Base-by-base conservation (phyloP, 441 rosid genomes). In the Arabidopsis hybrid region DNA sequence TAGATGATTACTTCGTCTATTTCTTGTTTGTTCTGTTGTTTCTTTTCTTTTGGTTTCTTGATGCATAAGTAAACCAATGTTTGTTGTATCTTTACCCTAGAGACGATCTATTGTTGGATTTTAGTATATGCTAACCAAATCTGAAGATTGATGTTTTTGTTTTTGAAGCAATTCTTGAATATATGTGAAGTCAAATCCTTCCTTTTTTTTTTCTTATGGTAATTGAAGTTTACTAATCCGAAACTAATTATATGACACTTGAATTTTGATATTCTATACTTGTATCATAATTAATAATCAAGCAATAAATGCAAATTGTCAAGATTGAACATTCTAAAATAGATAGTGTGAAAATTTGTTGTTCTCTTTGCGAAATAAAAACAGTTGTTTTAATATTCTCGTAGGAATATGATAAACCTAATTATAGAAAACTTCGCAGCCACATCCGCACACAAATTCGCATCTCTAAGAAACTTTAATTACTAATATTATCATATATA, bases 381-480 rank as follows among this genome's bases (percentile, higher is more conserved):
- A 21, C 26, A 21, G 26, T 0, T 21, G 26, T 21, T 21, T 21
- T 21, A 21, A 21, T 21, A 0, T 21, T 21, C 26, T 21, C 26
- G 26, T 21, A 21, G 0, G 26, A 21, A 21, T 21, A 21, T 21
- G 26, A 0, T 21, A 21, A 21, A 21, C 26, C 26, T 21, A 21
- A 21, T 21, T 21, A 21, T 21, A 52, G 60, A 18, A 65, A 65
- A 50, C 12, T 51, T 51, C n/a, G 50, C 50, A 52, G 50, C 26
- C 26, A 52, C 49, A 51, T 65, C 47, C 70, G 47, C 60, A 50
- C 17, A 52, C 50, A 7, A 67, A 29, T 29, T 53, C 42, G 52
- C 51, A 9, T 47, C 38, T 29, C 62, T 14, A 67, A 67, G 31
- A 67, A 67, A 31, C 62, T 67, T 38, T 17, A 6, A 14, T 14